Conservation (phyloP, 2,329 filamentous ascomycete genomes). For the Fusarium sambucinum region DNA sequence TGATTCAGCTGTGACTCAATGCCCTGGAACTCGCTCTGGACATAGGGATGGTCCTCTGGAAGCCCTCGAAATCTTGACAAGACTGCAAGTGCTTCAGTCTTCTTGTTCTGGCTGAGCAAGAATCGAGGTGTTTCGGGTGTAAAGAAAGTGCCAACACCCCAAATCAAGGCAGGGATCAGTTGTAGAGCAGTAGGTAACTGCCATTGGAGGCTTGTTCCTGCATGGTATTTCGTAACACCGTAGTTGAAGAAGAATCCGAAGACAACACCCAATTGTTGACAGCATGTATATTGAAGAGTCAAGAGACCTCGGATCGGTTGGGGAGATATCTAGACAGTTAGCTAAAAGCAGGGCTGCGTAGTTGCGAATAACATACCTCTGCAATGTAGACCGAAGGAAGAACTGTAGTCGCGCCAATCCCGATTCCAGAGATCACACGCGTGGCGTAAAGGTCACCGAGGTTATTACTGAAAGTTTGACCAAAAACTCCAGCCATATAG, state of each 20-base stretch:
- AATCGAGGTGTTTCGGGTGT: slow-evolving; percentile 48
- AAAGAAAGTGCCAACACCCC: slow-evolving; percentile 45
- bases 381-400: slow-evolving; percentile 48
- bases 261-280: slow-evolving; percentile 51
- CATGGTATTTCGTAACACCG: slow-evolving; percentile 49
- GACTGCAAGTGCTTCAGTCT: slow-evolving; percentile 31
- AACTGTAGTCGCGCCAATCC: slow-evolving; percentile 47
- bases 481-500: slow-evolving; percentile 54
- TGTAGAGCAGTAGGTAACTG: slow-evolving; percentile 47
- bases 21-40: slow-evolving; percentile 45
- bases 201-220: slow-evolving; percentile 45
- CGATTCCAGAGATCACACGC: slow-evolving; percentile 46
- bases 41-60: slow-evolving; percentile 47
- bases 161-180: slow-evolving; percentile 43
- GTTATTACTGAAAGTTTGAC: slow-evolving; percentile 49
- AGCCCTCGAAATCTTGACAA: slow-evolving; percentile 44
- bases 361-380: slow-evolving; percentile 20
- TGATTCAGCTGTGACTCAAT: slow-evolving; percentile 51
- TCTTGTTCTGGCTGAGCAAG: slow-evolving; percentile 41
- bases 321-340: slow-evolving; percentile 38
- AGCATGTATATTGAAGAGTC: slow-evolving; percentile 52
- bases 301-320: slow-evolving; percentile 50
- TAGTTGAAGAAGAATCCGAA: slow-evolving; percentile 55
- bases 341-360: fast-evolving
- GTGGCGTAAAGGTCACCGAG: slow-evolving; percentile 44